These are phyloP conservation scores for Cytospora paraplurivora DNA, from an alignment of 2,329 filamentous ascomycete species.

Conservation along the genomic window DNA sequence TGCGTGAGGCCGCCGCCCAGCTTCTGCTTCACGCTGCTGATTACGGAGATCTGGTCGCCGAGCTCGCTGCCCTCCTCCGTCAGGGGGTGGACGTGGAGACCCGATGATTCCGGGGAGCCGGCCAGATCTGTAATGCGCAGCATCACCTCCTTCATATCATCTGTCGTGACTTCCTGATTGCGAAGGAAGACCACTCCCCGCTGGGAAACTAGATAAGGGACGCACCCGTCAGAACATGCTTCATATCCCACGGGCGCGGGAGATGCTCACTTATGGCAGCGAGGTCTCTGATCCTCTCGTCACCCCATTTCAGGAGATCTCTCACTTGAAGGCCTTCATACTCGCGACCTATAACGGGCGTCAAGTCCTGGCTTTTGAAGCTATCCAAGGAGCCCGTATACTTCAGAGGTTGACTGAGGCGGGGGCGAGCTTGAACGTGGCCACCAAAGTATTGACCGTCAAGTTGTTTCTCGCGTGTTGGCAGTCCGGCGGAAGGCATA, in stretches of 20 bases:
- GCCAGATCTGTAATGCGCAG: constrained; percentile 46
- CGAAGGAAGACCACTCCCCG: constrained; percentile 54
- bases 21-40: constrained; percentile 58
- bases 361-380: constrained; percentile 41
- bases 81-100: constrained; percentile 57
- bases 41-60: constrained; percentile 58
- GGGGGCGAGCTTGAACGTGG: constrained; percentile 32
- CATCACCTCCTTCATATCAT: constrained; percentile 49
- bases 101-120: constrained; percentile 50
- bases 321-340: constrained; percentile 38
- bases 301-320: constrained; percentile 36
- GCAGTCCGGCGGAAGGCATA: constrained; percentile 41
- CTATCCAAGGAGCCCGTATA: constrained; percentile 46
- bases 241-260: neutral
- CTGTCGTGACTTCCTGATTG: constrained; percentile 48
- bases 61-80: constrained; percentile 55
- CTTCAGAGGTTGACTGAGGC: constrained; percentile 27
- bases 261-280: constrained; percentile 35
- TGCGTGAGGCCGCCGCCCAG: constrained; percentile 55
- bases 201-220: constrained; percentile 42
- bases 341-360: constrained; percentile 40
- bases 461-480: constrained; percentile 19
- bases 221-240: neutral
- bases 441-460: constrained; percentile 34
- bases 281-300: constrained; percentile 39